Conservation (phyloP, 208 protist species). For the Trypanosoma platydactyli region DNA sequence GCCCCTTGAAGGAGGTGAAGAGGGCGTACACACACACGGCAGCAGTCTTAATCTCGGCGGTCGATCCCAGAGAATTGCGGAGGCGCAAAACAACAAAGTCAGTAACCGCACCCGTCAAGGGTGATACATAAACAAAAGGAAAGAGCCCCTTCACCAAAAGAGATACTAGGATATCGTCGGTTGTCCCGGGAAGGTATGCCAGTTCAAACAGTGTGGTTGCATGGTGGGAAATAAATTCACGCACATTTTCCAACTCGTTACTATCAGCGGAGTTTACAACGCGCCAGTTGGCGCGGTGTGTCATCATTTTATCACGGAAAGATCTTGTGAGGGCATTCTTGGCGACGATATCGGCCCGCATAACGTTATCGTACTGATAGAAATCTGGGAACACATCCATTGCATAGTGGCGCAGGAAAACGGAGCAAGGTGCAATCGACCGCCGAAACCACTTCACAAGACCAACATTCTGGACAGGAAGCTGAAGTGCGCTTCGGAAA, state of each 20-base stretch:
- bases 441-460: conserved; percentile 79
- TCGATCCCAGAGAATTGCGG: conserved; percentile 14
- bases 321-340: conserved; percentile 55
- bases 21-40: conserved; percentile 55
- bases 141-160: conserved; percentile 38
- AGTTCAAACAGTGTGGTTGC: conserved; percentile 38
- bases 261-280: conserved; percentile 23
- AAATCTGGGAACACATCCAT: conserved; percentile 73
- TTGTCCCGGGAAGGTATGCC: conserved; percentile 43
- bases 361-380: conserved; percentile 59
- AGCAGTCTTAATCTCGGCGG: conserved; percentile 8
- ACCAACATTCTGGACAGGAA: conserved; percentile 42
- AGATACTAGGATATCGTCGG: conserved; percentile 37
- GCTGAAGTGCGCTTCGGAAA: conserved; percentile 40
- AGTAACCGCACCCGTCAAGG: conserved; percentile 28
- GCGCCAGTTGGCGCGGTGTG: conserved; percentile 27
- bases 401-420: conserved; percentile 40
- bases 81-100: conserved; percentile 73
- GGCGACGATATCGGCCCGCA: conserved; percentile 63
- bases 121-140: conserved; percentile 34
- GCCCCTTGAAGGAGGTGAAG: conserved; percentile 53
- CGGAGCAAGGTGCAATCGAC: conserved; percentile 38
- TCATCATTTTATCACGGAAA: conserved; percentile 25
- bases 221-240: conserved; percentile 42
- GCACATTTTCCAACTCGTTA: conserved; percentile 35